A percentile compares a stretch with the other conserved stretches of the same genome.
Evolutionary conservation across 2,329 filamentous ascomycete genomes (phyloP).

Genomic region (Colletotrichum sp.): DNA sequence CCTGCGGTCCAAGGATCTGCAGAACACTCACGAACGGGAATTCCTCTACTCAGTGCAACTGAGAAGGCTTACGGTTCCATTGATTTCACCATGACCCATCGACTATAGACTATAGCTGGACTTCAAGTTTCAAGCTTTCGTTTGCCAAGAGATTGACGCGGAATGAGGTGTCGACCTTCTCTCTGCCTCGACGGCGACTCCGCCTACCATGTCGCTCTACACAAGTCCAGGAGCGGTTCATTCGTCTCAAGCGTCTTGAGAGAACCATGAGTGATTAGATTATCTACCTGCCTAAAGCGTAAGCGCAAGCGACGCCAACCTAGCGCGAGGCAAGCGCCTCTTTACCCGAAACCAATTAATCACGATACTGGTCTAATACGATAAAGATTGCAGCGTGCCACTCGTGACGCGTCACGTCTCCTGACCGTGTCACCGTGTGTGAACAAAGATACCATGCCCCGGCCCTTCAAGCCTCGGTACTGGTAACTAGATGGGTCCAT

Average conservation of each 20-base stretch:
- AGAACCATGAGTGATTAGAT: not conserved
- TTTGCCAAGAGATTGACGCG: not conserved
- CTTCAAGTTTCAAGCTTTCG: not conserved
- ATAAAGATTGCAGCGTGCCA: not conserved
- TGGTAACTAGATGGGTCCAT: not conserved
- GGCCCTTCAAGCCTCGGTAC: not conserved
- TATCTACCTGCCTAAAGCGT: not conserved
- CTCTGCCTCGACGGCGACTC: not conserved
- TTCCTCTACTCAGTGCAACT: not conserved
- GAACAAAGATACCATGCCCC: not conserved
- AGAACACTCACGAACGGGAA: not conserved
- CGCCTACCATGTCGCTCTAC: not conserved
- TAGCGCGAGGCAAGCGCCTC: accelerated
- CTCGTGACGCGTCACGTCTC: not conserved
- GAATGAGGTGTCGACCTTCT: not conserved
- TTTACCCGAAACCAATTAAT: not conserved
- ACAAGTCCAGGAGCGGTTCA: not conserved
- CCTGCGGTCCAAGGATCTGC: not conserved
- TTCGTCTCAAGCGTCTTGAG: not conserved
- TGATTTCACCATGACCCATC: not conserved
- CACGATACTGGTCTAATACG: not conserved
- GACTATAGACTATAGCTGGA: not conserved
- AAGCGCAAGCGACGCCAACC: not conserved
- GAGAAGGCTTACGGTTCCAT: not conserved
- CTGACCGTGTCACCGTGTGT: not conserved